Base-by-base conservation (phyloP, 1,284 basidiomycete genomes). In the Porphyrellus sp. region DNA sequence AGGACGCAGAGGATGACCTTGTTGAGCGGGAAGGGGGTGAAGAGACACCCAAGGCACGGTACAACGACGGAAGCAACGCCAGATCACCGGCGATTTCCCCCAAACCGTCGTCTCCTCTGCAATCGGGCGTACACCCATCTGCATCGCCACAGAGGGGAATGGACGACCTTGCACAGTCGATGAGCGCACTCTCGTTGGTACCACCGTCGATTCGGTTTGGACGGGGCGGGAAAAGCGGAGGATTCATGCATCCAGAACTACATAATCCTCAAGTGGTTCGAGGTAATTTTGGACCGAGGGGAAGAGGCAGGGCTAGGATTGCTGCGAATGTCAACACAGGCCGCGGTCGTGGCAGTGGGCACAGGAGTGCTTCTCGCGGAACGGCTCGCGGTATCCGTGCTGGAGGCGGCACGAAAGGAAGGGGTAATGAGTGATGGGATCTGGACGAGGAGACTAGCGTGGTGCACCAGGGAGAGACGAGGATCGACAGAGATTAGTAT, bases 201-300 rank as follows among this genome's bases (percentile, higher is more conserved):
- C 88, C 88, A 2, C 68, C 79, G 3, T 76, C 82, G 1, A 77
- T 89, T 41, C 77, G 83, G 13, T 90, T 90, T 59, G 87, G 87
- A 31, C 75, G 87, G 35, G 87, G 87, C 2, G 82, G 77, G 18
- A 68, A 70, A 51, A 68, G 66, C 28, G 73, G 72, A 24, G 79
- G 79, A 6, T 78, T 80, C 51, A 67, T 59, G 47, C 67, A 71
- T 48, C 68, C 69, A 2, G 69, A 71, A 50, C 30, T 59, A 30
- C 65, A 70, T 42, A 70, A 70, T 23, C 67, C 65, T 4, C 69
- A 70, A 46, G 67, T 70, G 7, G 18, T 16, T 31, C 59, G 56
- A 34, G 61, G 64, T 0, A 70, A 51, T 35, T 70, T 67, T 41
- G 65, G 68, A 25, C 33, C 63, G 6, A 66, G 65, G 40, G 65